These are phyloP conservation scores for Fusarium proliferatum DNA, from an alignment of 2,329 filamentous ascomycete species.

Conservation along the genomic window DNA sequence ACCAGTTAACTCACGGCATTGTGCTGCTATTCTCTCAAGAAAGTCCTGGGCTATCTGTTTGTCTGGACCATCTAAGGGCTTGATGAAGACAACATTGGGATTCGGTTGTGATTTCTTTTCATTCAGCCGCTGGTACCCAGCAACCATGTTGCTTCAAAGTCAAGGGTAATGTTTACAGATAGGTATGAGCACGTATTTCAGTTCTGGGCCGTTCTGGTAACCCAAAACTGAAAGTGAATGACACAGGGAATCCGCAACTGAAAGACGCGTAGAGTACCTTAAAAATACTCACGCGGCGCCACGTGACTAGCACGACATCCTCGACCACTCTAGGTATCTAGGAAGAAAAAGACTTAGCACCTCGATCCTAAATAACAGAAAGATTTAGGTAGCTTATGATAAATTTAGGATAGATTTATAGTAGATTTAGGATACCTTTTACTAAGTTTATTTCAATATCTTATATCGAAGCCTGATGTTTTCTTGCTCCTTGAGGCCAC, in stretches of 20 bases:
- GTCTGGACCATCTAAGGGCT: constrained; percentile 74
- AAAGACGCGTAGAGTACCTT: constrained; percentile 27
- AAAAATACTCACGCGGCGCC: constrained; percentile 12
- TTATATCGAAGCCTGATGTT: neutral
- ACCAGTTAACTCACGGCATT: constrained; percentile 68
- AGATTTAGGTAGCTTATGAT: neutral
- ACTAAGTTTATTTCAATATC: neutral
- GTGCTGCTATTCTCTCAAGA: constrained; percentile 80
- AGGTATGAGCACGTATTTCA: neutral
- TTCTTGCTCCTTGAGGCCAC: neutral
- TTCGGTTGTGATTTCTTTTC: constrained; percentile 80
- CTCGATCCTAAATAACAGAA: neutral
- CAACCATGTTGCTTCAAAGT: constrained; percentile 66
- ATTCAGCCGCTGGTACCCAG: constrained; percentile 84
- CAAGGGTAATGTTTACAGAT: neutral
- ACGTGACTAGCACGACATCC: constrained; percentile 16
- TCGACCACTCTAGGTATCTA: neutral
- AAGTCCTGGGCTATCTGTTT: constrained; percentile 74
- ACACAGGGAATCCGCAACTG: constrained; percentile 1
- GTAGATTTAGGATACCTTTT: too few species aligned
- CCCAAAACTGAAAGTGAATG: constrained; percentile 12
- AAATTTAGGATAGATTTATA: neutral
- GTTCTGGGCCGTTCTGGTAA: neutral
- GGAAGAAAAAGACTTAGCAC: neutral
- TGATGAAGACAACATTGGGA: constrained; percentile 84